These are phyloP conservation scores for Amanita jacksonii DNA, from an alignment of 768 basidiomycete genomes.

Conservation along the genomic window DNA sequence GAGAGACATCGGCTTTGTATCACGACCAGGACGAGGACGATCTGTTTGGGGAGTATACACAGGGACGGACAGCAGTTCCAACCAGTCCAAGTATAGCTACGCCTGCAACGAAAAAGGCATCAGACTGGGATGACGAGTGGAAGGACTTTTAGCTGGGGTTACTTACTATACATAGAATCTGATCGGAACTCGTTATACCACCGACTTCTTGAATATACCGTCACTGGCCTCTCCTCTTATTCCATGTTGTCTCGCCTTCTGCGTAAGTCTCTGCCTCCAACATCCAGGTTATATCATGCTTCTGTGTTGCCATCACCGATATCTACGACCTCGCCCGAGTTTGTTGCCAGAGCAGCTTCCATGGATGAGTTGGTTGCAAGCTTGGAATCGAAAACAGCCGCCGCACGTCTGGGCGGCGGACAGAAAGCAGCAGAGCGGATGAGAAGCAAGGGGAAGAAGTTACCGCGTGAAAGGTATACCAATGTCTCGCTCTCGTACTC, in stretches of 20 bases:
- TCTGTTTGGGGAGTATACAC: conserved; percentile 44
- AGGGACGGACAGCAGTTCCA: conserved; percentile 7
- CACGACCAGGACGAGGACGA: conserved; percentile 56
- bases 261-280: conserved; percentile 13
- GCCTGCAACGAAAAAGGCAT: conserved; percentile 33
- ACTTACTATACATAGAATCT: conserved; percentile 10
- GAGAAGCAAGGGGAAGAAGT: conserved; percentile 67
- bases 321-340: conserved; percentile 64
- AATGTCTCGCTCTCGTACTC: conserved; percentile 4
- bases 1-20: conserved; percentile 55
- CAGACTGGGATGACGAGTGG: conserved; percentile 74
- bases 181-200: conserved; percentile 17
- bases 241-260: conserved; percentile 8
- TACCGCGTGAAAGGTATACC: conserved; percentile 80
- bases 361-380: conserved; percentile 67
- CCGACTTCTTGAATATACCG: conserved; percentile 3
- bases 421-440: conserved; percentile 65
- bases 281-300: conserved; percentile 46
- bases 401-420: conserved; percentile 64
- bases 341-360: conserved; percentile 49
- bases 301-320: conserved; percentile 65
- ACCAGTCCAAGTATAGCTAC: conserved; percentile 7
- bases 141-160: conserved; percentile 54
- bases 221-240: too few relatives aligned
- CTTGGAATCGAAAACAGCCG: conserved; percentile 47